Percentiles rank a stretch among this genome's conserved stretches.
phyloP scores from a whole-genome alignment of 2,329 filamentous ascomycete species.

The Arthrobotrys entomopaga region DNA sequence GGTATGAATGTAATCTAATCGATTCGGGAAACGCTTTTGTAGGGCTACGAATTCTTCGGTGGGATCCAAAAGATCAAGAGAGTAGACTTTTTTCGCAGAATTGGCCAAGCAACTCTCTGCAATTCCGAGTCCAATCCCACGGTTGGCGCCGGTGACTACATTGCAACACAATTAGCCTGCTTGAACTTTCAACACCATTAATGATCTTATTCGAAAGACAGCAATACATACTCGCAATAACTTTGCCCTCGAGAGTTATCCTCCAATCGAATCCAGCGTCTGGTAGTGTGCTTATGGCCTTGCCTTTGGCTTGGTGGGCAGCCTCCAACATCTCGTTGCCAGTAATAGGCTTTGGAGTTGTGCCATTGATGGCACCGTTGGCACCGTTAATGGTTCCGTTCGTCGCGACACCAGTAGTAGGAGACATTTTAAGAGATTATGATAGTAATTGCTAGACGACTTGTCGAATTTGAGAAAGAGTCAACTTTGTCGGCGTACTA shows the following conservation, averaged over 20 bases:
- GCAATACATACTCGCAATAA: conserved; percentile 62
- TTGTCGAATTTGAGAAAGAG: background rate
- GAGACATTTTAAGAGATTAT: conserved; percentile 42
- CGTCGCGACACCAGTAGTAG: conserved; percentile 12
- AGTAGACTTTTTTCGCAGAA: conserved; percentile 63
- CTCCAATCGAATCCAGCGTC: conserved; percentile 61
- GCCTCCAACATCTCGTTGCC: conserved; percentile 48
- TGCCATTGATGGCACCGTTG: conserved; percentile 14
- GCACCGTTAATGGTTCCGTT: conserved; percentile 32
- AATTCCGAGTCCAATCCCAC: conserved; percentile 65
- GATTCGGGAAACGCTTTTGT: conserved; percentile 63
- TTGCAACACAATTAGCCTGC: no score
- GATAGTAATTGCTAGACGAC: background rate
- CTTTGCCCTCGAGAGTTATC: conserved; percentile 62
- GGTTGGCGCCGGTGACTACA: conserved; percentile 64
- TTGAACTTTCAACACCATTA: no score
- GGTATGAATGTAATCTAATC: conserved; percentile 64
- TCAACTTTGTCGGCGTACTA: background rate
- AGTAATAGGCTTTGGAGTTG: conserved; percentile 1
- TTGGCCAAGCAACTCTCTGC: conserved; percentile 66
- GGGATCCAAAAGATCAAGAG: conserved; percentile 62
- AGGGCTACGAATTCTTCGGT: conserved; percentile 61
- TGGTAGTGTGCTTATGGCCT: conserved; percentile 60
- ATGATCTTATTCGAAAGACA: background rate
- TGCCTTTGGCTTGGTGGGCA: conserved; percentile 28